Base-by-base conservation (phyloP, 2,329 filamentous ascomycete species). In the Aspergillus tanneri region DNA sequence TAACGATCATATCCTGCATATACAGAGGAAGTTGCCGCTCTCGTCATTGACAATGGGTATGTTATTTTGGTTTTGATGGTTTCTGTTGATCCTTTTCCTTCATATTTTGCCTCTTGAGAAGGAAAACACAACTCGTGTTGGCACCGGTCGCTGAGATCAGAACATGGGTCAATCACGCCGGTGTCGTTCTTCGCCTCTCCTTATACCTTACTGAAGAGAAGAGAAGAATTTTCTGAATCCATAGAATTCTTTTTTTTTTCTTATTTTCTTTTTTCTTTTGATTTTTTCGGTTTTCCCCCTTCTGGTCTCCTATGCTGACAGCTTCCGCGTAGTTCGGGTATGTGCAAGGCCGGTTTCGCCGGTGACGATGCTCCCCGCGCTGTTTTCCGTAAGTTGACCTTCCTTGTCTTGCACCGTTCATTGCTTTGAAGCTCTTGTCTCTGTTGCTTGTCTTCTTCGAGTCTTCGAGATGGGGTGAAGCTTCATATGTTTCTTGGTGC, bases 11-110 rank as follows among this genome's bases (percentile, higher is more conserved):
- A 61, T 46, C 62, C 72, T 56, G 65, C 57, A 55, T 56, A 59
- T 79, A 77, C 74, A 97, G 93, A 99, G 85, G 93, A 99, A 90
- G 93, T 99, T 80, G 93, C 93, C 78, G 93, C 93, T 79, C 91
- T 99, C 89, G 93, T 99, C 80, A 97, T 99, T 82, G 93, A 99
- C 91, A 99, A 99, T 97, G 93, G 93, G 93, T 99, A 92, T 89
- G 91, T 81, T 78, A 18, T 34, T 34, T 34, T 34, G 46, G 35
- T 45, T 45, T 47, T 14, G 21, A 16, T 35, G 18, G 14, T n/a
- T 35, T 21, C 24, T 32, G 46, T 55, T 55, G 53, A 42, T 27
- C 35, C 27, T 48, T 49, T 42, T 43, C 30, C 39, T 47, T 47
- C n/a, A n/a, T n/a, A n/a, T n/a, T n/a, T n/a, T n/a, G n/a, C n/a